Percentiles rank a stretch among this genome's conserved stretches.
phyloP scores from a whole-genome alignment of 108 stramenopile species.

The Cyclotella cryptica region DNA sequence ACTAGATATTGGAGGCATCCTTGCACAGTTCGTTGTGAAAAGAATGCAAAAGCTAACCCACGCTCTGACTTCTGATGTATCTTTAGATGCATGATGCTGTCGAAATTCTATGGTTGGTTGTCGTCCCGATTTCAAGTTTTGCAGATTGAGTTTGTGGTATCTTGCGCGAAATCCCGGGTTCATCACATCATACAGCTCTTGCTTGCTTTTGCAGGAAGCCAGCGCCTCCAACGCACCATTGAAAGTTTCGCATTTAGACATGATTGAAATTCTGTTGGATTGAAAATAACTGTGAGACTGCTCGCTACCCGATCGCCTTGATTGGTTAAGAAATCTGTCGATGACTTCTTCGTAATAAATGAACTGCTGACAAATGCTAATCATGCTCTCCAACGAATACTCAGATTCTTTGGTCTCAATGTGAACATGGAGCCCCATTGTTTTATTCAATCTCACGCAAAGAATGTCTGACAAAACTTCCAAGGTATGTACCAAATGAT shows the following conservation, averaged over 20 bases:
- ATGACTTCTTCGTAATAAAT: slow-evolving; percentile 65
- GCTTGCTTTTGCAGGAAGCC: slow-evolving; percentile 28
- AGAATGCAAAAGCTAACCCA: slow-evolving; percentile 50
- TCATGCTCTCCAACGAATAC: slow-evolving; percentile 40
- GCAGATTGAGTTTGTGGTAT: slow-evolving; percentile 73
- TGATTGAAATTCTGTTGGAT: slow-evolving; percentile 47
- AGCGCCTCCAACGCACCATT: slow-evolving; percentile 31
- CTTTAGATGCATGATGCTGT: slow-evolving; percentile 66
- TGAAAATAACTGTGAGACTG: slow-evolving; percentile 52
- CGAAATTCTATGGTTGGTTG: slow-evolving; percentile 77
- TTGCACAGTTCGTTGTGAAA: slow-evolving; percentile 5
- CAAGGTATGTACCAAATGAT: slow-evolving; percentile 28
- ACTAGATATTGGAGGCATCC: neutral
- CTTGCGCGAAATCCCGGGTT: slow-evolving; percentile 44
- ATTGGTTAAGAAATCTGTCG: slow-evolving; percentile 60
- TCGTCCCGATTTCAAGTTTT: slow-evolving; percentile 57
- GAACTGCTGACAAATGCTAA: slow-evolving; percentile 68
- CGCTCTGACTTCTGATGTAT: slow-evolving; percentile 52
- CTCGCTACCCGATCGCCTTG: slow-evolving; percentile 51
- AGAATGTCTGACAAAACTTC: slow-evolving; percentile 29
- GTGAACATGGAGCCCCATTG: slow-evolving; percentile 74
- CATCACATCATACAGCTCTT: slow-evolving; percentile 47
- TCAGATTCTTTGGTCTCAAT: slow-evolving; percentile 49
- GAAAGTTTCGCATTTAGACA: slow-evolving; percentile 11
- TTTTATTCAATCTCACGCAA: slow-evolving; percentile 54